Evolutionary conservation across 805 yeast genomes (phyloP).

Genomic region (Kodamaea leandrae): DNA sequence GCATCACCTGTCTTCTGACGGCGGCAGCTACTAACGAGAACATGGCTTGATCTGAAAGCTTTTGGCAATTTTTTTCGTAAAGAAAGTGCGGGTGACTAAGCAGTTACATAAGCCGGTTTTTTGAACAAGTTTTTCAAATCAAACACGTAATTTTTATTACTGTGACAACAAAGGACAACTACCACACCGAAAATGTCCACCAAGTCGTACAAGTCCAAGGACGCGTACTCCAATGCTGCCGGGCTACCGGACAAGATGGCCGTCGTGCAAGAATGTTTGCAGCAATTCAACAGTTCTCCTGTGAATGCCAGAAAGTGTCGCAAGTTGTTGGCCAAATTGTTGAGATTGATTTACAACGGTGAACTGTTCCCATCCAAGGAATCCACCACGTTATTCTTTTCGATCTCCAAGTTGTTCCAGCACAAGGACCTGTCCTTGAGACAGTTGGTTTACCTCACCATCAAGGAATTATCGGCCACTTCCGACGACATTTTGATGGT

Average conservation of each 20-base stretch:
- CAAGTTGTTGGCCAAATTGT: constrained; percentile 71
- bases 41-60: constrained; percentile 13
- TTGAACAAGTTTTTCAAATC: constrained; percentile 12
- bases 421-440: constrained; percentile 84
- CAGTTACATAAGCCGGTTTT: constrained; percentile 2
- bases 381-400: constrained; percentile 88
- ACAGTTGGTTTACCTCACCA: constrained; percentile 90
- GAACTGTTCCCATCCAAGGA: constrained; percentile 85
- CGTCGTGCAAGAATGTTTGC: constrained; percentile 91
- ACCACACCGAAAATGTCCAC: constrained; percentile 60
- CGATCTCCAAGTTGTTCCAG: constrained; percentile 91
- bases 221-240: constrained; percentile 56
- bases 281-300: constrained; percentile 88
- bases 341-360: constrained; percentile 80
- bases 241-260: constrained; percentile 91
- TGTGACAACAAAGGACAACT: not conserved
- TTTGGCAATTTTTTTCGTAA: constrained; percentile 2
- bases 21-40: constrained; percentile 16
- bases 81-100: not conserved
- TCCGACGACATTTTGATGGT: constrained; percentile 96
- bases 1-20: constrained; percentile 16
- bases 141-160: constrained; percentile 15
- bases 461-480: constrained; percentile 80
- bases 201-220: constrained; percentile 77
- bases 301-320: constrained; percentile 88